These are phyloP conservation scores for Ajuga chamaepitys DNA, from an alignment of 257 asterid genomes.

Conservation along the genomic window DNA sequence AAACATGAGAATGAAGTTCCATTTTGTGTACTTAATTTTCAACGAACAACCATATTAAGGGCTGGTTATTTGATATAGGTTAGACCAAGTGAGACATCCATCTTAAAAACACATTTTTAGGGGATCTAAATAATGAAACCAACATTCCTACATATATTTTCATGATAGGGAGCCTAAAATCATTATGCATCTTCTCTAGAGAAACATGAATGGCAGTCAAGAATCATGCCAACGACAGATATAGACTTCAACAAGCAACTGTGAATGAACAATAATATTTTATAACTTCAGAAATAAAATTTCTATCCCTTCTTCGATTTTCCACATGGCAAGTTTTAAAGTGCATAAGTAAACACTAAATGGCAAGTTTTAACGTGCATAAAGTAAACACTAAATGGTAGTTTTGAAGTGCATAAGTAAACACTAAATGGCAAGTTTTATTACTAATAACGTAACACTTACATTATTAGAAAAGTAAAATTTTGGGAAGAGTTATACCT, in stretches of 20 bases:
- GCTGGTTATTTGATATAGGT: background rate
- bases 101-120: background rate
- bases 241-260: background rate
- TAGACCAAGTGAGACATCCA: background rate
- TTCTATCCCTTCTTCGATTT: background rate
- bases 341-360: background rate
- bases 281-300: background rate
- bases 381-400: background rate
- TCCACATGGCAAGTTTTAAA: background rate
- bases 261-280: background rate
- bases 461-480: background rate
- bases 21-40: background rate
- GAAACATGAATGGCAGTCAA: background rate
- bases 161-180: background rate
- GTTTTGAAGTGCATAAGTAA: background rate
- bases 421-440: background rate
- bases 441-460: too few relatives aligned
- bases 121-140: background rate
- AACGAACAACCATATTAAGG: background rate
- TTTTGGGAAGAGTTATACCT: slow-evolving; percentile 37
- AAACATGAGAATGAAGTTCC: background rate
- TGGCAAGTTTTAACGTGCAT: background rate
- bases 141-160: background rate
- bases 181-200: background rate
- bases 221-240: too few relatives aligned